These are phyloP conservation scores for Hura crepitans DNA, from an alignment of 441 rosid genomes.

Conservation along the genomic window DNA sequence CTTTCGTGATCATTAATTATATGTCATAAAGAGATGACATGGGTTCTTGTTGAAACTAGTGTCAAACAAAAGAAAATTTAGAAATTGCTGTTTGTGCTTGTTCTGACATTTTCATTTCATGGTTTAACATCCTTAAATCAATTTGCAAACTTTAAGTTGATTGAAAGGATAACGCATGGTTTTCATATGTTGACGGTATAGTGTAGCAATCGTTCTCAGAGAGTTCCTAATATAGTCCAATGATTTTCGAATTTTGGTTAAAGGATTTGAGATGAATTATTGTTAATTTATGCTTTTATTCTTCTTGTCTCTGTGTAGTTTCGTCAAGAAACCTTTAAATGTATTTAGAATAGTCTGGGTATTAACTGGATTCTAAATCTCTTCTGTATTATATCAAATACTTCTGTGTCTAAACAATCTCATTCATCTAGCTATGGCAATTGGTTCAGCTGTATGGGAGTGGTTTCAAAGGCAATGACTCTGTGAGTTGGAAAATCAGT, in stretches of 20 bases:
- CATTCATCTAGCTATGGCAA: background rate
- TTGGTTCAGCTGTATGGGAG: background rate
- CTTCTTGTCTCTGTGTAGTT: background rate
- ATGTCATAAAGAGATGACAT: background rate
- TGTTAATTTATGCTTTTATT: background rate
- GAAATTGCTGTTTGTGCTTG: background rate
- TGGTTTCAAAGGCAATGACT: background rate
- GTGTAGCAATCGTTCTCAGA: background rate
- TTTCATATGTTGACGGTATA: background rate
- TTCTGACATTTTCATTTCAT: background rate
- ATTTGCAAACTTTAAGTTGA: background rate
- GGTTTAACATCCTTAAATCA: slow-evolving; percentile 2
- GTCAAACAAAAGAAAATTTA: background rate
- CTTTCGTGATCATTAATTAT: background rate
- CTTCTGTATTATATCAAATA: background rate
- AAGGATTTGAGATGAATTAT: background rate
- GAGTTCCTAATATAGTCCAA: background rate
- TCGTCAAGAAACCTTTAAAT: background rate
- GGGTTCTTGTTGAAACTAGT: background rate
- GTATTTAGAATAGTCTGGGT: background rate
- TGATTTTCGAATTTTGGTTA: background rate
- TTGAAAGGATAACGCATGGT: background rate
- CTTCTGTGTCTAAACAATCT: background rate
- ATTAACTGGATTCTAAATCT: slow-evolving; percentile 6
- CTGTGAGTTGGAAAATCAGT: background rate